These are phyloP conservation scores for Penicillium antarcticum DNA, from an alignment of 495 filamentous ascomycete genomes.

Conservation along the genomic window DNA sequence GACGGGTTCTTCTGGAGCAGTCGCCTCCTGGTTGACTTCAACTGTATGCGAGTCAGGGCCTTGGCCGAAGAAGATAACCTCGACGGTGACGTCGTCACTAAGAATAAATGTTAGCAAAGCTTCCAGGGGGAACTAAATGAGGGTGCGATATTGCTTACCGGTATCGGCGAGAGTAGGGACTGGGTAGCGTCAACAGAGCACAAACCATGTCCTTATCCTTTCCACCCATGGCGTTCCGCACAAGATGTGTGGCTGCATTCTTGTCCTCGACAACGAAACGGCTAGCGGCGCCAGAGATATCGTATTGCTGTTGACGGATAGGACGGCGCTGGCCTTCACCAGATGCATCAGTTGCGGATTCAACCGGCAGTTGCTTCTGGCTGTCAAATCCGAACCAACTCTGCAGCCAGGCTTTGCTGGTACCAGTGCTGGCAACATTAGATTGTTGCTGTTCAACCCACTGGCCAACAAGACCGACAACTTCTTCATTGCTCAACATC, in stretches of 20 bases:
- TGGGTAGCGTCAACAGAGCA: slow-evolving; percentile 86
- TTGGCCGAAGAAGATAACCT: slow-evolving; percentile 97
- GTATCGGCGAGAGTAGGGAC: slow-evolving; percentile 86
- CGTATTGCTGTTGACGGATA: slow-evolving; percentile 81
- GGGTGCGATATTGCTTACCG: slow-evolving; percentile 54
- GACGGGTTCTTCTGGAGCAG: slow-evolving; percentile 51
- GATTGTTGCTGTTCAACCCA: slow-evolving; percentile 81
- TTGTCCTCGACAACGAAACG: slow-evolving; percentile 93
- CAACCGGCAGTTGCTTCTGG: slow-evolving; percentile 50
- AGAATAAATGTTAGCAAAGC: slow-evolving; percentile 7
- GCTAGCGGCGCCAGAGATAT: slow-evolving; percentile 63
- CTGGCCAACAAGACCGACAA: slow-evolving; percentile 90
- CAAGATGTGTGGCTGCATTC: slow-evolving; percentile 93
- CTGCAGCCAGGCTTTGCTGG: slow-evolving; percentile 43
- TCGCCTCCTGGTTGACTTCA: slow-evolving; percentile 81
- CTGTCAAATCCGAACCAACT: slow-evolving; percentile 48
- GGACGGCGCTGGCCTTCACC: slow-evolving; percentile 60
- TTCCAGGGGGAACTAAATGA: background rate
- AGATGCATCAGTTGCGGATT: slow-evolving; percentile 48
- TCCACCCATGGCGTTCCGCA: slow-evolving; percentile 92
- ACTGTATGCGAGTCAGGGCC: slow-evolving; percentile 71
- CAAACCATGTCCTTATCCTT: slow-evolving; percentile 93
- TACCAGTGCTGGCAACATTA: slow-evolving; percentile 29
- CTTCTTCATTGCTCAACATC: slow-evolving; percentile 98
- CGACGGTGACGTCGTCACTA: slow-evolving; percentile 93